These are phyloP conservation scores for Quercus wislizeni DNA, from an alignment of 306 rosid genomes.

Conservation along the genomic window DNA sequence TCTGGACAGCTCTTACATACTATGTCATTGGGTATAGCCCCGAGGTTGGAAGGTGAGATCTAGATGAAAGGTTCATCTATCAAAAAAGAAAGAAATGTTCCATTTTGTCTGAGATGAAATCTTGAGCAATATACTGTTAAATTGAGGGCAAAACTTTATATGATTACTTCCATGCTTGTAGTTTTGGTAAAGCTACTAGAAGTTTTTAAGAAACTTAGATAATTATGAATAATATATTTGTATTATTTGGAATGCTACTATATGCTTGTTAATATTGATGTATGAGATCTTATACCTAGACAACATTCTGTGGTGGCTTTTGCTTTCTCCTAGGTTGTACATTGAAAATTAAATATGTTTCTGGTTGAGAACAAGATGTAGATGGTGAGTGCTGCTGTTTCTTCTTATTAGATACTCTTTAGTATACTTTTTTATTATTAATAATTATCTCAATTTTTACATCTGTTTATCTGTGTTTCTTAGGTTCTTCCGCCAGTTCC, in stretches of 20 bases:
- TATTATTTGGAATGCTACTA: too few relatives aligned
- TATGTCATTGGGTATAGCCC: slow-evolving; percentile 51
- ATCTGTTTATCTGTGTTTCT: neutral
- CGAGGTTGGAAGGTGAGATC: slow-evolving; percentile 28
- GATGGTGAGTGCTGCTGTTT: neutral
- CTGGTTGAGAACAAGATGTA: neutral
- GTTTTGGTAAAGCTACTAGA: too few relatives aligned
- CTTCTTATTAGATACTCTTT: neutral
- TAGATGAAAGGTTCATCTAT: neutral
- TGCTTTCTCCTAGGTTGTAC: neutral
- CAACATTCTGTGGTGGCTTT: neutral
- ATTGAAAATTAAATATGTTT: neutral
- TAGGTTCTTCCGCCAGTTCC: slow-evolving; percentile 40
- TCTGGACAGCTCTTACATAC: slow-evolving; percentile 51
- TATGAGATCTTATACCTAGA: too few relatives aligned
- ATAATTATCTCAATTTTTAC: neutral
- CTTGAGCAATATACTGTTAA: neutral
- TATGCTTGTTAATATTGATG: too few relatives aligned
- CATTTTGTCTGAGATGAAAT: neutral
- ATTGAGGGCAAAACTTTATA: neutral
- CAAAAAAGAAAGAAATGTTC: neutral
- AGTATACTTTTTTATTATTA: neutral
- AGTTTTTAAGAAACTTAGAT: too few relatives aligned
- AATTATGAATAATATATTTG: too few relatives aligned
- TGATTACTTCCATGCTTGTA: neutral